Evolutionary conservation across 176 grass and related monocot species (phyloP).

Genomic region (Oryza coarctata): DNA sequence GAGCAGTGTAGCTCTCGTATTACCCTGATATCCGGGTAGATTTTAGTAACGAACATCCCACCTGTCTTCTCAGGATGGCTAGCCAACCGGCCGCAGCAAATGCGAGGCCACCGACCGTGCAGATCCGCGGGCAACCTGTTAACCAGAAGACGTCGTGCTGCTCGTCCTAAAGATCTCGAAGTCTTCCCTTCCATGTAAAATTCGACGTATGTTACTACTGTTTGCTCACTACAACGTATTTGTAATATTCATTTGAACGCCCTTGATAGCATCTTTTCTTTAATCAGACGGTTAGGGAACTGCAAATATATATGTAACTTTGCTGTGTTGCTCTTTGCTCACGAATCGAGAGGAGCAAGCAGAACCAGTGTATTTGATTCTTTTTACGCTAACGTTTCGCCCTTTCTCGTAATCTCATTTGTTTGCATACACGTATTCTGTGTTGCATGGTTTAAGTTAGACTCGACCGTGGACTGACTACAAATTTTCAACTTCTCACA

Average conservation of each 20-base stretch:
- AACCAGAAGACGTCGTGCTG: slow-evolving; percentile 65
- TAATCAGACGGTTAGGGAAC: slow-evolving; percentile 28
- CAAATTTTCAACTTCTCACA: not conserved
- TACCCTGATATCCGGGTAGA: not conserved
- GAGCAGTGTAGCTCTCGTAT: not conserved
- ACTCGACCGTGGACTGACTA: not conserved
- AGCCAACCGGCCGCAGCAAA: slow-evolving; percentile 56
- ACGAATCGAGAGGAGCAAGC: not conserved
- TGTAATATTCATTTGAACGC: slow-evolving; percentile 6
- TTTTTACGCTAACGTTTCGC: not conserved
- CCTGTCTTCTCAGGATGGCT: slow-evolving; percentile 50
- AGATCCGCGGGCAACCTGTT: slow-evolving; percentile 68
- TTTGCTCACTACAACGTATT: slow-evolving; percentile 37
- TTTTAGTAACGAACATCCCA: not conserved
- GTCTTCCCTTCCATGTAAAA: slow-evolving; percentile 20
- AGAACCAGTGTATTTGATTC: slow-evolving; percentile 23
- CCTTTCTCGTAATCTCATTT: not conserved
- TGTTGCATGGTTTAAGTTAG: not conserved
- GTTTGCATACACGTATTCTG: not conserved
- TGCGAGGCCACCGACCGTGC: slow-evolving; percentile 60
- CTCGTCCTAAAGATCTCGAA: slow-evolving; percentile 45
- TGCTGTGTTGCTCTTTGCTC: not conserved
- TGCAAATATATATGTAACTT: not conserved
- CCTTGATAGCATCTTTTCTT: slow-evolving; percentile 16
- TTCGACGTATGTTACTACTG: not conserved